phyloP scores from a whole-genome alignment of 192 early-diverging fungal species.

The Coemansia sp. region DNA sequence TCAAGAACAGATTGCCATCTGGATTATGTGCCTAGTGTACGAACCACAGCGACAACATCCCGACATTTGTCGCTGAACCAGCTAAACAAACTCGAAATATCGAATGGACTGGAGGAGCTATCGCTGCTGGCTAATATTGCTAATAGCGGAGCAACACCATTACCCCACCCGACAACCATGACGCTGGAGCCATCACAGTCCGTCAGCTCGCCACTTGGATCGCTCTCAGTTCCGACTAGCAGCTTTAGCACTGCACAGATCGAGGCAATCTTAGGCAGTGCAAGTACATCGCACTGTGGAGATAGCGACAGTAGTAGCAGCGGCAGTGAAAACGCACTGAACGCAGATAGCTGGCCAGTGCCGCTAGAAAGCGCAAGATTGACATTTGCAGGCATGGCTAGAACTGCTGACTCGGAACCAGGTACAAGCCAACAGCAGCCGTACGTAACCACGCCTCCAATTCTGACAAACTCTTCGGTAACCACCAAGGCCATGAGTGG shows the following conservation, averaged over 20 bases:
- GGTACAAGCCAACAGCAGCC: neutral
- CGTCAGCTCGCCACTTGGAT: no score
- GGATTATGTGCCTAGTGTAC: conserved; percentile 14
- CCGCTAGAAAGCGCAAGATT: neutral
- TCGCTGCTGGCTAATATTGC: neutral
- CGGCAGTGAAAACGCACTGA: conserved; percentile 15
- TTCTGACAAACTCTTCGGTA: conserved; percentile 29
- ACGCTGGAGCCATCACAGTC: neutral
- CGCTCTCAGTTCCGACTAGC: no score
- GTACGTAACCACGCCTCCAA: conserved; percentile 17
- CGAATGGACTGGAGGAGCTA: neutral
- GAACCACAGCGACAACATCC: conserved; percentile 7
- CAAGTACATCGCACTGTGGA: neutral
- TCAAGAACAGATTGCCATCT: neutral
- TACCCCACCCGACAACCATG: neutral
- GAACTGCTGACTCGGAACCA: neutral
- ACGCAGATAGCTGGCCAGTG: conserved; percentile 4
- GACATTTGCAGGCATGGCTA: conserved; percentile 1
- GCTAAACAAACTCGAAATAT: neutral
- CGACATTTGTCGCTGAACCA: neutral
- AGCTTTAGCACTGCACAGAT: conserved; percentile 11
- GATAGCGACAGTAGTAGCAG: conserved; percentile 16
- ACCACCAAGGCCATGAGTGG: conserved; percentile 47
- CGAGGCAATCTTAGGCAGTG: conserved; percentile 15
- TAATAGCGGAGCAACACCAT: neutral